These are phyloP conservation scores for Heliamphora pulchella DNA, from an alignment of 179 eudicot species.

Conservation along the genomic window DNA sequence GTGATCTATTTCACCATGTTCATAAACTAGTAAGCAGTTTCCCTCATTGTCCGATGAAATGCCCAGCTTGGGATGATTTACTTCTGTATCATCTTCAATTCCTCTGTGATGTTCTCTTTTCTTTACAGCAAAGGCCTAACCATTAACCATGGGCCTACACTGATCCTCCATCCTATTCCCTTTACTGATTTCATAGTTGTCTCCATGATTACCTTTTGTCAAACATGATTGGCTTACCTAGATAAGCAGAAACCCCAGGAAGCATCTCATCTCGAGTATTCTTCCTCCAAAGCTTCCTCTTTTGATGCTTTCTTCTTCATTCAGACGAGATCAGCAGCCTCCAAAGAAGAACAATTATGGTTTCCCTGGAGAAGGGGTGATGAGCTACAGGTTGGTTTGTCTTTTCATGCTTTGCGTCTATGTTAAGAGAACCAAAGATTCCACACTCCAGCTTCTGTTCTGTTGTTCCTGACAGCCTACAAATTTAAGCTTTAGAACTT, in stretches of 20 bases:
- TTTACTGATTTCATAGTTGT: conserved; percentile 31
- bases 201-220: conserved; percentile 31
- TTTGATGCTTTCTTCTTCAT: conserved; percentile 13
- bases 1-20: conserved; percentile 42
- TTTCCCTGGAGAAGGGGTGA: too few species aligned
- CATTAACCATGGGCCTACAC: conserved; percentile 32
- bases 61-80: conserved; percentile 41
- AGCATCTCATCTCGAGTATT: conserved; percentile 27
- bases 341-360: conserved; percentile 19
- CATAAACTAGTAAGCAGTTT: conserved; percentile 30
- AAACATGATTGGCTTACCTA: conserved; percentile 31
- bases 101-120: conserved; percentile 29
- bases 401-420: too few species aligned
- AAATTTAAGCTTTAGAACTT: too few species aligned
- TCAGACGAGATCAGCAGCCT: conserved; percentile 26
- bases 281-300: conserved; percentile 21
- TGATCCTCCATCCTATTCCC: conserved; percentile 31
- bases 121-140: conserved; percentile 30
- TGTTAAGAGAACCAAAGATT: too few species aligned
- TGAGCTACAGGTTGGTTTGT: too few species aligned
- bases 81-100: conserved; percentile 37
- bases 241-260: conserved; percentile 37
- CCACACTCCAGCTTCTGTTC: too few species aligned
- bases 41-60: conserved; percentile 31
- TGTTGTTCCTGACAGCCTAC: too few species aligned